Evolutionary conservation across 2,329 filamentous ascomycete genomes (phyloP).

Genomic region (Sarocladiaceae sp.): DNA sequence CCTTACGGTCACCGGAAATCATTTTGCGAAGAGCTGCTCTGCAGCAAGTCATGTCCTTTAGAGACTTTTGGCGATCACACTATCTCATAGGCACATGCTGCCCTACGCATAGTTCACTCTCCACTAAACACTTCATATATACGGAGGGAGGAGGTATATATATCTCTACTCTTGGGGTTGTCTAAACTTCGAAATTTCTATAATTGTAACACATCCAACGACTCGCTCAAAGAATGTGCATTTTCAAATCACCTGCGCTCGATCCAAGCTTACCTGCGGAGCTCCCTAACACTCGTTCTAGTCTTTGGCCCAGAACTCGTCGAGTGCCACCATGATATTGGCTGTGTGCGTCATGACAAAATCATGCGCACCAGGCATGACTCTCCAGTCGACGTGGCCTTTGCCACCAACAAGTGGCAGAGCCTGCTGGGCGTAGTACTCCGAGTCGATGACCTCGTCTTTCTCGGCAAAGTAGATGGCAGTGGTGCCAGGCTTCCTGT

Average conservation of each 20-base stretch:
- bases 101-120: too few relatives aligned
- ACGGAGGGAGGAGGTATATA: not conserved
- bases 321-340: conserved; percentile 38
- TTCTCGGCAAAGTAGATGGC: conserved; percentile 44
- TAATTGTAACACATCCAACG: too few relatives aligned
- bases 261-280: too few relatives aligned
- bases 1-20: too few relatives aligned
- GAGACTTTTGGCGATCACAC: too few relatives aligned
- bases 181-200: conserved; percentile 6
- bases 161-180: not conserved
- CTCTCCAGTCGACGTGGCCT: conserved; percentile 41
- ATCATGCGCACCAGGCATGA: conserved; percentile 51
- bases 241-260: too few relatives aligned
- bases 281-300: conserved; percentile 5
- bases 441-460: conserved; percentile 47
- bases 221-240: too few relatives aligned
- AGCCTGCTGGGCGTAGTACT: conserved; percentile 42
- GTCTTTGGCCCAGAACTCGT: conserved; percentile 37
- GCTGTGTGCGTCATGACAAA: conserved; percentile 53
- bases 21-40: too few relatives aligned
- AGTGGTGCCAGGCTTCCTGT: conserved; percentile 35
- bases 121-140: too few relatives aligned
- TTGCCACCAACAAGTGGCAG: conserved; percentile 45
- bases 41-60: too few relatives aligned
- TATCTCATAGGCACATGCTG: too few relatives aligned